Evolutionary conservation across 2,329 filamentous ascomycete species (phyloP), one percentile per base, ranked within the genome.

Genomic region (Talaromyces rugulosus): DNA sequence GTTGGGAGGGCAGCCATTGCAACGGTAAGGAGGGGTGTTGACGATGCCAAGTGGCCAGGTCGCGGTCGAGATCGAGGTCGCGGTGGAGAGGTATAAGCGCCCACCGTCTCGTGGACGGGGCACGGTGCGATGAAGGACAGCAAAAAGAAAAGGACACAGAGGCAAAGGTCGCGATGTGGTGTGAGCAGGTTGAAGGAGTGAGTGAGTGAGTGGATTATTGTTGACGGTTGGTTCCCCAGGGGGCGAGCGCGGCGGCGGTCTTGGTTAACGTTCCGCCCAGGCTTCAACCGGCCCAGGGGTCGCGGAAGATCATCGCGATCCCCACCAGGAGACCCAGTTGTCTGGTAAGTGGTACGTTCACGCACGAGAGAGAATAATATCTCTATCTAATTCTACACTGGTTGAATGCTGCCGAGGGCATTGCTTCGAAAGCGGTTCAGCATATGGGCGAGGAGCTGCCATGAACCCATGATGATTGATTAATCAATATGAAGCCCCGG

Each of bases 1-100:
- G 67, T 63, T 60, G 63, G 66, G 33, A 59, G 59, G 50, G 62
- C 64, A 34, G 63, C 60, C 57, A 65, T 66, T 59, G 42, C 51
- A 27, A 51, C 12, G 9, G 34, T 16, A 56, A 27, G 33, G 55
- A 56, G 34, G 55, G 34, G 18, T 42, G 40, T 28, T n/a, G 31
- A 18, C 18, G 12, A 16, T 14, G 36, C 8, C 27, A 33, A 58
- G 44, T 36, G 42, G 34, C 44, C 27, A 31, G 53, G 28, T 51
- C 52, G 50, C 52, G 51, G 33, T 31, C 36, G 56, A 51, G 56
- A 31, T 56, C n/a, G 33, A 27, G 47, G 14, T 40, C 4, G 14
- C 16, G 36, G 12, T 14, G 34, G 34, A 36, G 4, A 36, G 4
- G 33, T 56, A 51, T 18, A 56, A 53, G 55, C 54, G 56, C 57